Evolutionary conservation across 176 grass and related monocot species (phyloP).

Genomic region (Oropetium thomaeum): DNA sequence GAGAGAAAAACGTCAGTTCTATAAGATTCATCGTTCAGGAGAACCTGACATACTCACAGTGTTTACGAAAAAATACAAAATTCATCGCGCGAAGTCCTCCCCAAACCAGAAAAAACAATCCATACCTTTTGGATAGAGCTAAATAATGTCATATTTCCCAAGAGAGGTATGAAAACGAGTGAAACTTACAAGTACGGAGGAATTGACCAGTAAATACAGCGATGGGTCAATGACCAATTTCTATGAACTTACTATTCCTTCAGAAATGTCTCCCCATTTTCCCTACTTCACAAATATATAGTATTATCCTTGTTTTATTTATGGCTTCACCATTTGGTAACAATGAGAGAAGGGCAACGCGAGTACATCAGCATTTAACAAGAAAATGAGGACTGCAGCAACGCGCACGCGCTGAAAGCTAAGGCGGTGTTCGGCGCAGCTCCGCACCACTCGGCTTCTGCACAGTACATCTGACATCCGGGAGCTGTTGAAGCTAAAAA

Average conservation of each 20-base stretch:
- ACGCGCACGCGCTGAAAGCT: constrained; percentile 21
- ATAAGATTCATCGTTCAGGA: not conserved
- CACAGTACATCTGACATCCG: too few relatives aligned
- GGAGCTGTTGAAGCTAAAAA: too few relatives aligned
- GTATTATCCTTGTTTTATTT: constrained; percentile 16
- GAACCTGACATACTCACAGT: not conserved
- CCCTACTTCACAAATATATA: not conserved
- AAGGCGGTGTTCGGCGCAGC: too few relatives aligned
- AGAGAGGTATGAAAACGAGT: constrained; percentile 21
- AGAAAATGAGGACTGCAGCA: not conserved
- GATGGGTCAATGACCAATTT: constrained; percentile 8
- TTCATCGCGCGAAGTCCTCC: too few relatives aligned
- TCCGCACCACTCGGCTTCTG: too few relatives aligned
- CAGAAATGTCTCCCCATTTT: constrained; percentile 1
- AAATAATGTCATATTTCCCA: not conserved
- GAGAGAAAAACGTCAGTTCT: not conserved
- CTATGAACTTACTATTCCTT: constrained; percentile 14
- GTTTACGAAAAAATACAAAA: not conserved
- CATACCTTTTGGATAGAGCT: not conserved
- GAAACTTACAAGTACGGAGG: constrained; percentile 6
- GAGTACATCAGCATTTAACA: not conserved
- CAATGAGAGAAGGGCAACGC: not conserved
- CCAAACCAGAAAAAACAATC: not conserved
- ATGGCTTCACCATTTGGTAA: too few relatives aligned
- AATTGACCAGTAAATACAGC: constrained; percentile 26